Conservation (phyloP, 345 rosid species). For the Eucalyptus decipiens region DNA sequence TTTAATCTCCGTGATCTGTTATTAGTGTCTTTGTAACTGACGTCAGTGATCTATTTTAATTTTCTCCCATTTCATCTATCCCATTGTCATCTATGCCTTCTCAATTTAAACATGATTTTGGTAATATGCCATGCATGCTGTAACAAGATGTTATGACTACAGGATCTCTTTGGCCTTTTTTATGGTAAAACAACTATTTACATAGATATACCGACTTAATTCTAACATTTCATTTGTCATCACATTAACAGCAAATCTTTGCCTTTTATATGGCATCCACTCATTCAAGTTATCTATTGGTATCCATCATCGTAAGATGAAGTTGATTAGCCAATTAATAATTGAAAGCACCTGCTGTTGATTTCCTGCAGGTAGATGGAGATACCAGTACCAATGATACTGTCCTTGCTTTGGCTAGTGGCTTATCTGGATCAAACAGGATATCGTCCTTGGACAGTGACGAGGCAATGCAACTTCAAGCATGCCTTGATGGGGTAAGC, state of each 20-base stretch:
- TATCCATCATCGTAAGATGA: neutral
- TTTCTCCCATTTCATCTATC: neutral
- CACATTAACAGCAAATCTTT: neutral
- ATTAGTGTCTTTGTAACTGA: neutral
- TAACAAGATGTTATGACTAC: neutral
- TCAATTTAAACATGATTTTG: neutral
- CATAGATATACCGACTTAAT: neutral
- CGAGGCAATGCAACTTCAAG: constrained; percentile 79
- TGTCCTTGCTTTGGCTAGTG: constrained; percentile 86
- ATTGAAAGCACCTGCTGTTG: neutral
- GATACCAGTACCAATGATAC: constrained; percentile 94
- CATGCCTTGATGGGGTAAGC: constrained; percentile 83
- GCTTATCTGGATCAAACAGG: constrained; percentile 62
- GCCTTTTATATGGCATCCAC: neutral
- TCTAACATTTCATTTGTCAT: neutral
- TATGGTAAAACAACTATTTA: neutral
- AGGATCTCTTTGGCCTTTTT: neutral
- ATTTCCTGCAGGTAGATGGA: constrained; percentile 74
- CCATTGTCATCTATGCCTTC: neutral
- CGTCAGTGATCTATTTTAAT: neutral
- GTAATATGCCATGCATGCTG: neutral
- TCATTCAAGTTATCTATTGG: neutral
- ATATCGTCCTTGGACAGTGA: constrained; percentile 49
- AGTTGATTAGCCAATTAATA: neutral
- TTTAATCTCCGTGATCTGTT: neutral